Percentiles rank a stretch among this genome's conserved stretches.
Evolutionary conservation across 306 rosid genomes (phyloP).

Genomic region (Cucurbita moschata): DNA sequence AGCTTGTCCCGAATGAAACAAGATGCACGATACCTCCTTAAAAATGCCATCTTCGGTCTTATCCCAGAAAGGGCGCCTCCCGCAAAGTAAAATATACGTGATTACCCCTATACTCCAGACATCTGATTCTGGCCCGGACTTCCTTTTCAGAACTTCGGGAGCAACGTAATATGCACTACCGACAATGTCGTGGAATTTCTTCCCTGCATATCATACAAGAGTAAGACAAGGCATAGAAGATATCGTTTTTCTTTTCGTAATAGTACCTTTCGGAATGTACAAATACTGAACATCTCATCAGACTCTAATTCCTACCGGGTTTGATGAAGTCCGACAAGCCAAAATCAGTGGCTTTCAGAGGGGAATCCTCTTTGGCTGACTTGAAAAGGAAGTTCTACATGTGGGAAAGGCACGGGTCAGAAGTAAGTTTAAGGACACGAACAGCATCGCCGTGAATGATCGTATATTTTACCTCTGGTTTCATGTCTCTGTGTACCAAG

Average conservation of each 20-base stretch:
- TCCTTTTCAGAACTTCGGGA: constrained; percentile 92
- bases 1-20: not conserved
- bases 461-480: constrained; percentile 61
- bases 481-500: constrained; percentile 97
- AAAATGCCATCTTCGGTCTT: constrained; percentile 99
- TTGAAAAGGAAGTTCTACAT: constrained; percentile 87
- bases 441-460: not conserved
- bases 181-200: constrained; percentile 78
- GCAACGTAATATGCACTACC: constrained; percentile 99
- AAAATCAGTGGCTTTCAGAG: constrained; percentile 89
- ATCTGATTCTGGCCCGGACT: constrained; percentile 98
- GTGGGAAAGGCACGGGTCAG: constrained; percentile 11
- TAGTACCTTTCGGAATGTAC: constrained; percentile 4
- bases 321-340: constrained; percentile 96
- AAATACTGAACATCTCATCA: not conserved
- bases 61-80: constrained; percentile 99
- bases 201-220: constrained; percentile 39
- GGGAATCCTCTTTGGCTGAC: constrained; percentile 53
- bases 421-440: not conserved
- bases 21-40: constrained; percentile 63
- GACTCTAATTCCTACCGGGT: constrained; percentile 46
- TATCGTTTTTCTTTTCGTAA: constrained; percentile 7
- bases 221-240: constrained; percentile 9
- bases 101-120: constrained; percentile 99
- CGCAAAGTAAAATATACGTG: constrained; percentile 92